A percentile compares a stretch with the other conserved stretches of the same genome.
These are phyloP conservation scores for Penicillium sp. DNA, from an alignment of 2,329 filamentous ascomycete genomes.

Conservation along the genomic window DNA sequence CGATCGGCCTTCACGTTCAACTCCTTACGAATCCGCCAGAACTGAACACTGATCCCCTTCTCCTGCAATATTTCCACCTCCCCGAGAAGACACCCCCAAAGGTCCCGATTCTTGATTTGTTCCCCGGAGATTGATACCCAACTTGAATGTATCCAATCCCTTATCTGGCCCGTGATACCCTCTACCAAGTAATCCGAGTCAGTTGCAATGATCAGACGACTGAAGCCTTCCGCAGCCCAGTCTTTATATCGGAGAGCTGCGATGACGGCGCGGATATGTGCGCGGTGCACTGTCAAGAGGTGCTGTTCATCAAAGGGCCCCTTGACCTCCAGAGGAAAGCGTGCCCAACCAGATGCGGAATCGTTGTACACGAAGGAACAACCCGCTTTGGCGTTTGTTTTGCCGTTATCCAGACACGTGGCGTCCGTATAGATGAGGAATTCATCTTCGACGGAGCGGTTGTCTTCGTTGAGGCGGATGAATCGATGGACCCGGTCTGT, in stretches of 20 bases:
- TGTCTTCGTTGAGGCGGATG: not conserved
- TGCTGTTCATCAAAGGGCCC: not conserved
- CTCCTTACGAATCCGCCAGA: not conserved
- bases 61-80: constrained; percentile 37
- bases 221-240: constrained; percentile 47
- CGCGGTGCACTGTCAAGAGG: constrained; percentile 52
- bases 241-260: constrained; percentile 47
- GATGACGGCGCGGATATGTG: constrained; percentile 56
- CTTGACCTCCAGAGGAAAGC: not conserved
- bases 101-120: constrained; percentile 32
- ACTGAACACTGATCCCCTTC: constrained; percentile 24
- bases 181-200: constrained; percentile 54
- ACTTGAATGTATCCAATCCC: constrained; percentile 36
- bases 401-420: not conserved
- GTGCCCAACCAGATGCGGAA: not conserved
- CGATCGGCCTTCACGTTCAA: not conserved
- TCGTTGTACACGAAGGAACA: not conserved
- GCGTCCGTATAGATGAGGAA: not conserved
- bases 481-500: not conserved
- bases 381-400: not conserved
- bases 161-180: constrained; percentile 49
- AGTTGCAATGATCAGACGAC: constrained; percentile 52
- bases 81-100: constrained; percentile 52
- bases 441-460: not conserved
- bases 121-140: not conserved